phyloP scores from a whole-genome alignment of 2,329 filamentous ascomycete species.

The Ascochyta pisi region DNA sequence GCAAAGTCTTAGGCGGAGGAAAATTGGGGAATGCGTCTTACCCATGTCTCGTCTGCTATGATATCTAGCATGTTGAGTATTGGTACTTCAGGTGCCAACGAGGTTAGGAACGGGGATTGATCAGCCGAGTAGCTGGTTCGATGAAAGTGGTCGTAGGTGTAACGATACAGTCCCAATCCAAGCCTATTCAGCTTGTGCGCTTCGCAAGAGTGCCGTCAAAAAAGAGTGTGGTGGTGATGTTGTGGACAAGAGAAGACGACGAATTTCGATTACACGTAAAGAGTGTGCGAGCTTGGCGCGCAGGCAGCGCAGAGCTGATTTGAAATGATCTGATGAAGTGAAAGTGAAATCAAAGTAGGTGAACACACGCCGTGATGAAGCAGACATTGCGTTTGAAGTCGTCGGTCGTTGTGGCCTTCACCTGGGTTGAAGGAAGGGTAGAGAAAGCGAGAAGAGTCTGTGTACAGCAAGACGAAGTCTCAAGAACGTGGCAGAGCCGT shows the following conservation, averaged over 20 bases:
- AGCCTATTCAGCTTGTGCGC: not conserved
- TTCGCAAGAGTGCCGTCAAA: constrained; percentile 8
- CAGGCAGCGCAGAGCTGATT: not conserved
- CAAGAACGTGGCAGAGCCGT: constrained; percentile 3
- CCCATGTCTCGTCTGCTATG: not conserved
- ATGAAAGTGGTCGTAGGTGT: not conserved
- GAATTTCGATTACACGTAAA: not conserved
- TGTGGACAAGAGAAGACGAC: not conserved
- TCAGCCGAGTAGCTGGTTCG: not conserved
- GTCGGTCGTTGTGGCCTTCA: constrained; percentile 11
- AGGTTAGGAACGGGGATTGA: not conserved
- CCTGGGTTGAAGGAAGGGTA: not conserved
- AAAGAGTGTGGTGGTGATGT: constrained; percentile 3
- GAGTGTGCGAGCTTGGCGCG: constrained; percentile 12
- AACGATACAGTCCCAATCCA: not conserved
- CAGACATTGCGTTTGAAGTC: constrained; percentile 2
- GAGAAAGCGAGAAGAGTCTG: constrained; percentile 16
- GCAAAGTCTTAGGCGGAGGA: not conserved
- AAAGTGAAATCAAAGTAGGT: constrained; percentile 4
- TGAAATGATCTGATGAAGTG: constrained; percentile 14
- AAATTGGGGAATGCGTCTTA: not conserved
- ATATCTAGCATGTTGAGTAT: not conserved
- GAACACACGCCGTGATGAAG: not conserved
- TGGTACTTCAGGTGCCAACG: not conserved
- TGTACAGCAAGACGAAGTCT: constrained; percentile 11